These are phyloP conservation scores for Leishmania mexicana DNA, from an alignment of 208 protist species.

Conservation along the genomic window DNA sequence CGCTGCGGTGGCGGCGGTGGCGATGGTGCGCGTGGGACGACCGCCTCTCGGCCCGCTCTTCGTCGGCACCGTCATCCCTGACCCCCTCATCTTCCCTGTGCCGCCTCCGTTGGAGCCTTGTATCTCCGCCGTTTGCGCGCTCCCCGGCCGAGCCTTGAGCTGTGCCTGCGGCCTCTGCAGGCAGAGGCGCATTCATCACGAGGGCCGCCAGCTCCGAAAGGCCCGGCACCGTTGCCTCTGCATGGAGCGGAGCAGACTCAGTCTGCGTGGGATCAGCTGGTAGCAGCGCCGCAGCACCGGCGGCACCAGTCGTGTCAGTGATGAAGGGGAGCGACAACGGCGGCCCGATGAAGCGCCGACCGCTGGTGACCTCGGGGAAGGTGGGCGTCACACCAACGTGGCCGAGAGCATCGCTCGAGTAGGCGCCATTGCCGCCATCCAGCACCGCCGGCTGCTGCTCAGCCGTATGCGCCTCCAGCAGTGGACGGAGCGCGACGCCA, in stretches of 20 bases:
- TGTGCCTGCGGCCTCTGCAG: neutral
- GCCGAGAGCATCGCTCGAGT: neutral
- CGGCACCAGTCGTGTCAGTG: slow-evolving; percentile 4
- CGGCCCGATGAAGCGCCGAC: slow-evolving; percentile 7
- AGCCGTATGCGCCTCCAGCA: slow-evolving; percentile 11
- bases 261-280: slow-evolving; percentile 22
- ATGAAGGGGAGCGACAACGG: slow-evolving; percentile 19
- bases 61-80: neutral
- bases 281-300: neutral
- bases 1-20: slow-evolving; percentile 18
- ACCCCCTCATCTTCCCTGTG: neutral
- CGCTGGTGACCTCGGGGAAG: neutral
- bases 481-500: slow-evolving; percentile 23
- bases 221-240: neutral
- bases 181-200: slow-evolving; percentile 21
- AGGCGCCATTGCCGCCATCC: neutral
- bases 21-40: neutral
- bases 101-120: neutral
- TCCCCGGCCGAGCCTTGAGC: neutral
- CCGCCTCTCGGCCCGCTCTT: neutral
- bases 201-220: slow-evolving; percentile 23
- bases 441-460: neutral
- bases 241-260: neutral
- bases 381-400: neutral
- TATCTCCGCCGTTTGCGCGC: neutral